These are phyloP conservation scores for Pugionium cornutum DNA, from an alignment of 345 rosid genomes.

Conservation along the genomic window DNA sequence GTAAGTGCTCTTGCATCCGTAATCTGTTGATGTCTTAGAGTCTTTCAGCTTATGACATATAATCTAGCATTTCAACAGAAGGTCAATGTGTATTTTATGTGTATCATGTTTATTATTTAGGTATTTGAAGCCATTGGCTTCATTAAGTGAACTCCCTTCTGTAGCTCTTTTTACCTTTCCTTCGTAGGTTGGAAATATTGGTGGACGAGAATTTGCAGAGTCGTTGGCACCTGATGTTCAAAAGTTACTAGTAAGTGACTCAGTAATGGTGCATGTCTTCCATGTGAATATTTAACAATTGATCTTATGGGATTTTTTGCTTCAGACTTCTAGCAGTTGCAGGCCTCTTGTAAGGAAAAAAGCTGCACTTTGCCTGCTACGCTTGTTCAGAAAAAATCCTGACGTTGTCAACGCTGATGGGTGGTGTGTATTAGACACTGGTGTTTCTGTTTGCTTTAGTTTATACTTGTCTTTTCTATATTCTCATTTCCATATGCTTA, in stretches of 20 bases:
- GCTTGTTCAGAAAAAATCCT: slow-evolving; percentile 93
- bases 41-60: slow-evolving; percentile 11
- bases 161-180: background rate
- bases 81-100: background rate
- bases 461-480: slow-evolving; percentile 16
- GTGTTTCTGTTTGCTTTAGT: slow-evolving; percentile 8
- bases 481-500: slow-evolving; percentile 30
- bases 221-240: slow-evolving; percentile 99
- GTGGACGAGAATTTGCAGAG: slow-evolving; percentile 99
- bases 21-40: slow-evolving; percentile 16
- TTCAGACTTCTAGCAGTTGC: slow-evolving; percentile 96
- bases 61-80: background rate
- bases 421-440: slow-evolving; percentile 59
- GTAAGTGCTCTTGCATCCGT: slow-evolving; percentile 47
- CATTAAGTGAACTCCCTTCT: background rate
- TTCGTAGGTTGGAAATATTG: slow-evolving; percentile 90
- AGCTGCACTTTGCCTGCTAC: slow-evolving; percentile 94
- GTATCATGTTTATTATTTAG: background rate
- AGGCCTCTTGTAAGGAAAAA: slow-evolving; percentile 98
- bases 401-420: slow-evolving; percentile 94
- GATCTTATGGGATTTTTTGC: slow-evolving; percentile 29
- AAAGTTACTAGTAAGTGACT: slow-evolving; percentile 81
- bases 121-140: slow-evolving; percentile 14
- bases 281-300: background rate
- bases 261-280: background rate